Percentiles rank a stretch among this genome's conserved stretches.
phyloP scores from a whole-genome alignment of 2,329 filamentous ascomycete genomes.

The Polychaeton citri region DNA sequence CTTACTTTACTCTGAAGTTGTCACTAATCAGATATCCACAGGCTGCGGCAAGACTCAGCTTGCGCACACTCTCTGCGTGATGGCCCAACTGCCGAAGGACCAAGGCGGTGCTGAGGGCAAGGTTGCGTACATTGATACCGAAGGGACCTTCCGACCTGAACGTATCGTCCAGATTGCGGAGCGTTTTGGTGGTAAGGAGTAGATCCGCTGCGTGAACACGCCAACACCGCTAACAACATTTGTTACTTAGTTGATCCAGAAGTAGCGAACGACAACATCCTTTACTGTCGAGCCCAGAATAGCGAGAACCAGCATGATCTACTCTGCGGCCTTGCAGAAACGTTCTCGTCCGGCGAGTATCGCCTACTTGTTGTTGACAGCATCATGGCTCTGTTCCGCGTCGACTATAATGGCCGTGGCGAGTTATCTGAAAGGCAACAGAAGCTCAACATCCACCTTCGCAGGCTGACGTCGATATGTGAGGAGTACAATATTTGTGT shows the following conservation, averaged over 20 bases:
- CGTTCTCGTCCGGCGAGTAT: slow-evolving; percentile 51
- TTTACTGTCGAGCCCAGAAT: slow-evolving; percentile 50
- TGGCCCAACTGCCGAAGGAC: slow-evolving; percentile 41
- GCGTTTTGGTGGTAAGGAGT: slow-evolving; percentile 39
- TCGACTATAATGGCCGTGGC: slow-evolving; percentile 53
- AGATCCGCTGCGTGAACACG: slow-evolving; percentile 1
- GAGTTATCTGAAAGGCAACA: slow-evolving; percentile 57
- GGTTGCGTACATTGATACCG: slow-evolving; percentile 55
- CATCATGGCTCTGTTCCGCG: slow-evolving; percentile 56
- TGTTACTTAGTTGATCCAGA: slow-evolving; percentile 37
- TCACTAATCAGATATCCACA: slow-evolving; percentile 7
- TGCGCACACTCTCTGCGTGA: slow-evolving; percentile 54
- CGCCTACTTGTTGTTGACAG: slow-evolving; percentile 56
- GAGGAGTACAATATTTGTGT: slow-evolving; percentile 52
- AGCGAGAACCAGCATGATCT: slow-evolving; percentile 54
- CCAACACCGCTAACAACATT: slow-evolving; percentile 1
- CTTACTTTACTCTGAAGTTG: neutral
- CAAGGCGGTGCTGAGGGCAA: slow-evolving; percentile 56
- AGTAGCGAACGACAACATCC: slow-evolving; percentile 52
- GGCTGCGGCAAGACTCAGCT: slow-evolving; percentile 57
- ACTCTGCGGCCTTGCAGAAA: slow-evolving; percentile 46
- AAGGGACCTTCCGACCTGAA: slow-evolving; percentile 55
- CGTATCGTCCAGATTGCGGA: slow-evolving; percentile 55
- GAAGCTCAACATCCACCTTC: slow-evolving; percentile 52
- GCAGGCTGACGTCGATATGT: slow-evolving; percentile 50